A percentile compares a stretch with the other conserved stretches of the same genome.
Conservation (phyloP, 2,329 filamentous ascomycete genomes). For the Alternaria sp. region DNA sequence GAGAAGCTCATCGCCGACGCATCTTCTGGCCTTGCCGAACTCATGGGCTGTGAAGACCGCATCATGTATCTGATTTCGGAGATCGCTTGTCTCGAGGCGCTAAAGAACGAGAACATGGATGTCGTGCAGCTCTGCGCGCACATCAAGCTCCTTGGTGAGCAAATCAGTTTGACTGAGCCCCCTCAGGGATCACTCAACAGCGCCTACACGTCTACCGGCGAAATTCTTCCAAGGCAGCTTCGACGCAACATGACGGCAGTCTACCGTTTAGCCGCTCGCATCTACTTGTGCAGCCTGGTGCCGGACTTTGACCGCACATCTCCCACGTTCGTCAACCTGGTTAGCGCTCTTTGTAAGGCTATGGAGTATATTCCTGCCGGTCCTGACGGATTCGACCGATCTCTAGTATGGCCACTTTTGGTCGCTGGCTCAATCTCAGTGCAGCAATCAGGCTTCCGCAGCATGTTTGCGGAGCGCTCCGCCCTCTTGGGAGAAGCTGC, state of each 20-base stretch:
- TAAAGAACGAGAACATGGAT: constrained; percentile 81
- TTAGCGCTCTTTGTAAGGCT: constrained; percentile 78
- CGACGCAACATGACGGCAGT: constrained; percentile 88
- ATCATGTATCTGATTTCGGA: constrained; percentile 99
- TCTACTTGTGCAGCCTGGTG: constrained; percentile 96
- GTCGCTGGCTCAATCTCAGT: constrained; percentile 83
- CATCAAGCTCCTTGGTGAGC: constrained; percentile 84
- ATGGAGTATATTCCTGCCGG: constrained; percentile 86
- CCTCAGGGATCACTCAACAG: constrained; percentile 59
- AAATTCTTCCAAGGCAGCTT: constrained; percentile 82
- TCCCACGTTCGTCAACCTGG: constrained; percentile 76
- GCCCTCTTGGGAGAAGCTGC: constrained; percentile 78
- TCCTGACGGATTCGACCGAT: constrained; percentile 84
- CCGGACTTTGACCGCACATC: constrained; percentile 84
- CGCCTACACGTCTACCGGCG: constrained; percentile 70
- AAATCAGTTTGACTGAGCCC: constrained; percentile 82
- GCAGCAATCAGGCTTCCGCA: constrained; percentile 76
- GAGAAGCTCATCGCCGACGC: constrained; percentile 80
- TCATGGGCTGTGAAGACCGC: constrained; percentile 97
- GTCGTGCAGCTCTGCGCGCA: constrained; percentile 88
- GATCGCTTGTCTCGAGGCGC: constrained; percentile 91
- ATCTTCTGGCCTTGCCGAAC: constrained; percentile 80
- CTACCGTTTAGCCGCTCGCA: constrained; percentile 90
- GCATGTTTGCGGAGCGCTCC: constrained; percentile 79
- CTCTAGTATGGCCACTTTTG: constrained; percentile 91